Evolutionary conservation across 1,284 basidiomycete species (phyloP).

Genomic region (Afroboletus lepidellus): DNA sequence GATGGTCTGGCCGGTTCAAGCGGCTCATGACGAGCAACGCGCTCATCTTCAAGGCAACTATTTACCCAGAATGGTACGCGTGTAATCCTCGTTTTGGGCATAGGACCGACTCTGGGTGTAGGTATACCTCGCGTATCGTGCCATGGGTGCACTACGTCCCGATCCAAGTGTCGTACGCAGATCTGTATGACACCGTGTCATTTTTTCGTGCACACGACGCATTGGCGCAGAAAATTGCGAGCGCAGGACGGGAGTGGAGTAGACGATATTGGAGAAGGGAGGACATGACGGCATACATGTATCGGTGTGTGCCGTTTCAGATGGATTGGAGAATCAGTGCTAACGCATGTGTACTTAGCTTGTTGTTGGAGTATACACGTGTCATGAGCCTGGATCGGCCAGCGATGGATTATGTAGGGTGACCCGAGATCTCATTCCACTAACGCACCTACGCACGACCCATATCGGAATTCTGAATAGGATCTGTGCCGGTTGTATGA

Average conservation of each 20-base stretch:
- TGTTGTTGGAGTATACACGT: constrained; percentile 37
- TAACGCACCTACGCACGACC: too few relatives aligned
- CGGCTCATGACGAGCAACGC: constrained; percentile 43
- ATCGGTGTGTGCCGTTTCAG: too few relatives aligned
- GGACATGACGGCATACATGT: constrained; percentile 64
- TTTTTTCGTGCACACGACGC: constrained; percentile 63
- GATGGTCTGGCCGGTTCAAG: constrained; percentile 70
- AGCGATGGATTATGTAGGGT: constrained; percentile 25
- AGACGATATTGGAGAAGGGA: constrained; percentile 59
- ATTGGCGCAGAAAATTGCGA: constrained; percentile 53
- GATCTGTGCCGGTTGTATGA: too few relatives aligned
- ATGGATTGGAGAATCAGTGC: neutral
- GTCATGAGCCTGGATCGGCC: constrained; percentile 26
- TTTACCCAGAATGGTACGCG: constrained; percentile 63
- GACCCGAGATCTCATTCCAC: neutral
- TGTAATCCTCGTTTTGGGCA: neutral
- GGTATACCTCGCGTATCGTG: constrained; percentile 43
- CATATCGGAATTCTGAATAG: too few relatives aligned
- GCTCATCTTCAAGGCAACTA: constrained; percentile 61
- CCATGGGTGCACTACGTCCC: constrained; percentile 65
- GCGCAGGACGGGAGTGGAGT: constrained; percentile 59
- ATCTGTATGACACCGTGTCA: constrained; percentile 53
- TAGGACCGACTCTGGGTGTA: neutral
- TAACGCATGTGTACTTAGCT: constrained; percentile 19
- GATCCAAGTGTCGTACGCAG: constrained; percentile 50